A percentile compares a stretch with the other conserved stretches of the same genome.
Conservation (phyloP, 495 filamentous ascomycete genomes). For the Penicillium soppii region DNA sequence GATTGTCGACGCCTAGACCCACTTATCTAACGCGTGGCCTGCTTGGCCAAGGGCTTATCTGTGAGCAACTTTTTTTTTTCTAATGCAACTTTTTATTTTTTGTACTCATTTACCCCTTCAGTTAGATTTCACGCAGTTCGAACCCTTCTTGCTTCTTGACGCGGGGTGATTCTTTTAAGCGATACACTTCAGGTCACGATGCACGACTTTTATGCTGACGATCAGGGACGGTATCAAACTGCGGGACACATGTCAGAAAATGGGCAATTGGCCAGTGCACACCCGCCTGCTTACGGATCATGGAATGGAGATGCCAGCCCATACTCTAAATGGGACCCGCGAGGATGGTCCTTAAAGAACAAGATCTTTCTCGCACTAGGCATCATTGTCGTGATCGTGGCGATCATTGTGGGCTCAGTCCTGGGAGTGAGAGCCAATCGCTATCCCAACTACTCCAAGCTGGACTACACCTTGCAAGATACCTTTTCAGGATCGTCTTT, state of each 20-base stretch:
- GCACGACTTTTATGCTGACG: not conserved
- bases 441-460: constrained; percentile 46
- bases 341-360: constrained; percentile 22
- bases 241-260: not conserved
- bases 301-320: not conserved
- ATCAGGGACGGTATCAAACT: not conserved
- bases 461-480: constrained; percentile 44
- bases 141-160: too few species aligned
- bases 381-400: constrained; percentile 41
- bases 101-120: not conserved
- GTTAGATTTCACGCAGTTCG: not conserved
- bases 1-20: too few species aligned
- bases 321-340: constrained; percentile 14
- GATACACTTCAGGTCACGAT: not conserved
- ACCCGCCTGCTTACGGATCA: not conserved
- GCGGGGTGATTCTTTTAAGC: not conserved
- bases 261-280: not conserved
- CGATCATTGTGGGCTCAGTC: constrained; percentile 46
- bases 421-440: constrained; percentile 35
- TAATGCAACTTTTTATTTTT: not conserved
- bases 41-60: not conserved
- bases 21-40: constrained; percentile 10
- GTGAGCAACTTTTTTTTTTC: not conserved
- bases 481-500: constrained; percentile 42
- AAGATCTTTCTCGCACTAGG: constrained; percentile 20